Conservation (phyloP, 2,329 filamentous ascomycete genomes). For the Xylariaceae sp. region DNA sequence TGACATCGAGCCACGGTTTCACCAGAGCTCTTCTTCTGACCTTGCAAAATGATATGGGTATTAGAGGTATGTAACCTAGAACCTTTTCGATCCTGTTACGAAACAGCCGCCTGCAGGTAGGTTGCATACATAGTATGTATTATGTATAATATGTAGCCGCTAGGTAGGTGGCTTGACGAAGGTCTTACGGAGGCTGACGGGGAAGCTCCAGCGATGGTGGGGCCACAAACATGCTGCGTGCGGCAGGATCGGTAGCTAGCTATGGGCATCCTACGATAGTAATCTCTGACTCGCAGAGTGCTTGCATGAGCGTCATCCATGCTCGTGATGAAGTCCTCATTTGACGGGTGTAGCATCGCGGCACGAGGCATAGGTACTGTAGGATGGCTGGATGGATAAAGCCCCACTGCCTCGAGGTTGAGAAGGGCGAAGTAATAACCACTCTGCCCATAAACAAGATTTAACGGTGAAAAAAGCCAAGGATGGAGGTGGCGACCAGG, state of each 20-base stretch:
- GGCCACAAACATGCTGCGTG: constrained; percentile 12
- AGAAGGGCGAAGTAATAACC: background rate
- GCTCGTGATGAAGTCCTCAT: constrained; percentile 11
- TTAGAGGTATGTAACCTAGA: constrained; percentile 17
- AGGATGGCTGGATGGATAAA: background rate
- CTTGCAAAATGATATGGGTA: constrained; percentile 15
- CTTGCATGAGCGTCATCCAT: constrained; percentile 30
- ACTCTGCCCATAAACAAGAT: background rate
- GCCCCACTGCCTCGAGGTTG: background rate
- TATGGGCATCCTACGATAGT: too few relatives aligned
- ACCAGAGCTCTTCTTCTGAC: constrained; percentile 27
- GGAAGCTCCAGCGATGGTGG: constrained; percentile 11
- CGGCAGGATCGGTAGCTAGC: constrained; percentile 22
- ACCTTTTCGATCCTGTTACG: constrained; percentile 19
- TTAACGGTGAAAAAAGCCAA: constrained; percentile 3
- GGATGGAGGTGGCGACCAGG: constrained; percentile 7
- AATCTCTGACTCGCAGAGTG: constrained; percentile 31
- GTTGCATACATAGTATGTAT: too few relatives aligned
- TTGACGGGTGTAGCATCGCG: constrained; percentile 23
- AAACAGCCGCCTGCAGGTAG: constrained; percentile 25
- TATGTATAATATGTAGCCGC: too few relatives aligned
- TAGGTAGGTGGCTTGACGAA: constrained; percentile 18
- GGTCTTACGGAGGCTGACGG: constrained; percentile 3
- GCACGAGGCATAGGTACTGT: constrained; percentile 16
- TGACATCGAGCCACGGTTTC: constrained; percentile 25